These are phyloP conservation scores for Paecilomyces niveus DNA, from an alignment of 2,329 filamentous ascomycete species.

Conservation along the genomic window DNA sequence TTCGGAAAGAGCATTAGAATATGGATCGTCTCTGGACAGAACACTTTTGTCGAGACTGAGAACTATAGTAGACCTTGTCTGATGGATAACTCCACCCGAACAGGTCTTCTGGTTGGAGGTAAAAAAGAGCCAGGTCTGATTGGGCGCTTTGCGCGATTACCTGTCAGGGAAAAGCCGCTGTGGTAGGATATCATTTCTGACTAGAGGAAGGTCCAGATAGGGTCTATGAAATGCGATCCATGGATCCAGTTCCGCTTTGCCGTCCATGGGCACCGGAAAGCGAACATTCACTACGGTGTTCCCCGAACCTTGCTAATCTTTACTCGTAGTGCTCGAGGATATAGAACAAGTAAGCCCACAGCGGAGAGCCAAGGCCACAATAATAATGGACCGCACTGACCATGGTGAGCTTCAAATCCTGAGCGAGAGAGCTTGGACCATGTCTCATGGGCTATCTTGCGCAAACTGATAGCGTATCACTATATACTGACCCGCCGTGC, in stretches of 20 bases:
- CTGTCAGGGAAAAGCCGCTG: not conserved
- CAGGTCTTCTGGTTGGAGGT: not conserved
- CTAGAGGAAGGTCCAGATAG: not conserved
- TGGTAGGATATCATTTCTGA: not conserved
- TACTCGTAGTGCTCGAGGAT: not conserved
- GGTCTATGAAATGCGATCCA: not conserved
- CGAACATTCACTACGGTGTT: not conserved
- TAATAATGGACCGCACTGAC: not conserved
- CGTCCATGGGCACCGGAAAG: not conserved
- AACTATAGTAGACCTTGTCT: not conserved
- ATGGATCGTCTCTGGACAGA: not conserved
- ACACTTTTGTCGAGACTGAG: not conserved
- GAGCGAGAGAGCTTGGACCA: not conserved
- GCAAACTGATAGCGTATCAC: not conserved
- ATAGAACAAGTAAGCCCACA: not conserved
- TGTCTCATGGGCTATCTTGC: not conserved
- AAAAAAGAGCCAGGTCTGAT: not conserved
- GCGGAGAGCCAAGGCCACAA: not conserved
- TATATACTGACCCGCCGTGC: not conserved
- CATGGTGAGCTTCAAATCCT: not conserved
- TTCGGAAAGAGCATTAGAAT: not conserved
- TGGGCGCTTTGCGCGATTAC: not conserved
- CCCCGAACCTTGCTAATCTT: not conserved
- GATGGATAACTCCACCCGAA: not conserved
- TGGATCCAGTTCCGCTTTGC: not conserved